A percentile compares a stretch with the other conserved stretches of the same genome.
These are phyloP conservation scores for Sarcodon aspratus DNA, from an alignment of 768 basidiomycete species.

Conservation along the genomic window DNA sequence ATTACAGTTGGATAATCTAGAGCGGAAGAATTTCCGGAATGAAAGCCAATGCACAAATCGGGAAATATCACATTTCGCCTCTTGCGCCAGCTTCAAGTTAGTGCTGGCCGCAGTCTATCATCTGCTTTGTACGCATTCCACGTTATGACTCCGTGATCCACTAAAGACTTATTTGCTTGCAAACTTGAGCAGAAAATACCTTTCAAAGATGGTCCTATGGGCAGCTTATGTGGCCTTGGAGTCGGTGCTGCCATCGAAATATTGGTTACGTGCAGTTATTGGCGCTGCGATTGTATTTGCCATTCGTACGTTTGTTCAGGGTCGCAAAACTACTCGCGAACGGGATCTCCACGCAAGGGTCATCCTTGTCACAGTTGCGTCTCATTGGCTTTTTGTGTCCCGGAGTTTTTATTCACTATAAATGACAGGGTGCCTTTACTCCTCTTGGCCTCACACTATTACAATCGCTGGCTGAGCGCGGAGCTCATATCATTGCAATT, in stretches of 20 bases:
- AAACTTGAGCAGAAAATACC: neutral
- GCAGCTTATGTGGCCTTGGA: conserved; percentile 27
- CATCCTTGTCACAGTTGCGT: conserved; percentile 58
- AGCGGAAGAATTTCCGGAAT: neutral
- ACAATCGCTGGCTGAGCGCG: conserved; percentile 55
- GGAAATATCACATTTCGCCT: neutral
- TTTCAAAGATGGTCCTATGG: conserved; percentile 39
- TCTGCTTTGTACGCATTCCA: too few species aligned
- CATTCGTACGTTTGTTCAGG: conserved; percentile 52
- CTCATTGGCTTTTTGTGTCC: neutral
- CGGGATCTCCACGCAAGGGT: conserved; percentile 64
- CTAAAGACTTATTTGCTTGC: too few species aligned
- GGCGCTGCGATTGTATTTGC: conserved; percentile 32
- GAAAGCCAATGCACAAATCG: neutral
- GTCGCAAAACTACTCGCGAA: conserved; percentile 59
- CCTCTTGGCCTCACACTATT: conserved; percentile 60
- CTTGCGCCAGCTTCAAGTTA: neutral
- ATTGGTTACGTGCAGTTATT: conserved; percentile 42
- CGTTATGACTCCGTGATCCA: too few species aligned
- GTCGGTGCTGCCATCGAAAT: conserved; percentile 40
- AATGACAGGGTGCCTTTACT: conserved; percentile 58
- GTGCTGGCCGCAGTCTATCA: too few species aligned
- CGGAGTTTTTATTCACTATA: neutral
- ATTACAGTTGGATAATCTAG: conserved; percentile 26
- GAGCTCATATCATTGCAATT: conserved; percentile 73